Evolutionary conservation across 106 monocot species (phyloP), one percentile per base, ranked within the genome.

Genomic region (Dioscorea zingiberensis): DNA sequence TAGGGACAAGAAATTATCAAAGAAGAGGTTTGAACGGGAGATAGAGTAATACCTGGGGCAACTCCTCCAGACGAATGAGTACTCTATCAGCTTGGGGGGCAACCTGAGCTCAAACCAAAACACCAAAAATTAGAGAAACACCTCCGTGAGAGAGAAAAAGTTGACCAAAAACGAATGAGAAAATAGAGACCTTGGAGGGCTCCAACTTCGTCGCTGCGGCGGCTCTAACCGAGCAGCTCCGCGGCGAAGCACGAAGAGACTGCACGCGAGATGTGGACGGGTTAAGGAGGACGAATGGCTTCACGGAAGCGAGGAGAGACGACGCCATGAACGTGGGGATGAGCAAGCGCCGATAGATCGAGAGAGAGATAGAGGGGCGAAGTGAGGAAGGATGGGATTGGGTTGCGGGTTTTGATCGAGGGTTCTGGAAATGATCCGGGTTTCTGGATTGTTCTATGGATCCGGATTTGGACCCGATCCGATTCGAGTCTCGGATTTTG

Each of bases 61-160:
- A 54, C 74, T 84, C 82, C 64, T 98, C 98, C 12, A 98, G 84
- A 4, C 89, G 98, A 63, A 98, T 60, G 24, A 98, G 89, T 21
- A 98, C 98, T 74, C 93, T 68, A 63, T 98, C 98, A 49, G 80
- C 84, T 46, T 93, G 98, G n/a, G 98, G 98, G 63, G 71, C 80
- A 5, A 98, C 84, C 97, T 98, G 77, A 53, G 30, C 28, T 54
- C 19, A 59, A 62, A 48, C 53, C 44, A 75, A 61, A 62, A 48
- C 13, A 54, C n/a, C 45, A 27, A 21, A n/a, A 54, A 17, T 10
- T 12, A 48, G 26, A 27, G 45, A 46, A 19, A 47, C 25, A 14
- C 17, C 22, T 19, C 45, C 3, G 18, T 24, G 32, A 13, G 13
- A 23, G 25, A 61, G 27, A 25, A 25, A 44, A 58, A 11, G 13